Conservation (phyloP, 306 rosid genomes). For the Cyamopsis tetragonoloba region DNA sequence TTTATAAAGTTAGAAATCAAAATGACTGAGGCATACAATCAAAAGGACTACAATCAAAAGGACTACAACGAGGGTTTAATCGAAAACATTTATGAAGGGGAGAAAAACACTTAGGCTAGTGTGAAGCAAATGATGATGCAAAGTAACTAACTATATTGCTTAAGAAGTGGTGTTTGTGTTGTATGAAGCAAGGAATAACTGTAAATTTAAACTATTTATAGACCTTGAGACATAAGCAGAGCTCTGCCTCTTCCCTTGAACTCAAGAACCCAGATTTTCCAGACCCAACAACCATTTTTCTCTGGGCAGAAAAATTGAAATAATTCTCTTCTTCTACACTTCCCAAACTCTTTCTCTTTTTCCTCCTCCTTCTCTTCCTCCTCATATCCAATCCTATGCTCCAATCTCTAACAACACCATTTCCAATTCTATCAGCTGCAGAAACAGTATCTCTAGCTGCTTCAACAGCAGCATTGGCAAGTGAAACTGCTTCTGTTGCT, state of each 20-base stretch:
- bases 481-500: conserved; percentile 42
- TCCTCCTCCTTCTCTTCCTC: conserved; percentile 53
- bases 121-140: background rate
- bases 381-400: conserved; percentile 37
- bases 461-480: conserved; percentile 33
- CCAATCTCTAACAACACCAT: conserved; percentile 15
- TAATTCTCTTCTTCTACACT: conserved; percentile 22
- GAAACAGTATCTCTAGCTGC: conserved; percentile 42
- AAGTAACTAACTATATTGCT: background rate
- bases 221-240: conserved; percentile 65
- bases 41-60: too few relatives aligned
- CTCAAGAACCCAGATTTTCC: conserved; percentile 44
- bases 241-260: conserved; percentile 56
- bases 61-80: too few relatives aligned
- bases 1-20: too few relatives aligned
- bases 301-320: conserved; percentile 12
- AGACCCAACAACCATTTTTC: conserved; percentile 25
- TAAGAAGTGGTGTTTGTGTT: background rate
- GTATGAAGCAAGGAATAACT: background rate
- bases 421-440: conserved; percentile 25
- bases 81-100: background rate
- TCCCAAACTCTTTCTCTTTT: conserved; percentile 43
- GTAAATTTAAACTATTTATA: background rate
- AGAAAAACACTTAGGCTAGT: background rate
- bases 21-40: too few relatives aligned